Conservation (phyloP, 2,329 filamentous ascomycete species). For the Alternaria longipes region DNA sequence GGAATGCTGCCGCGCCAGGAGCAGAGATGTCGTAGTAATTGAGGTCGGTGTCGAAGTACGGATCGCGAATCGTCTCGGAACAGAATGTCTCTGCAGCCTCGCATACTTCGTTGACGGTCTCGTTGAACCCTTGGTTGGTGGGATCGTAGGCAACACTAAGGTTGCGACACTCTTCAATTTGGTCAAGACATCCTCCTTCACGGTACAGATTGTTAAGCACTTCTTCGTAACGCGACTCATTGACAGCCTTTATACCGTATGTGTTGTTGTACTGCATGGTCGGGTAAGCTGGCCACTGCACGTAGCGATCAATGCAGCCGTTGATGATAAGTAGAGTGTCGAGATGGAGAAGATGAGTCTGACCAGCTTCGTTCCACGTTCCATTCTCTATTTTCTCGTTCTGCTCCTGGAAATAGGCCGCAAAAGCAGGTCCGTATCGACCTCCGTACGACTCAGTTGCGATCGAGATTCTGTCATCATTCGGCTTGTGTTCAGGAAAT, state of each 20-base stretch:
- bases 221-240: constrained; percentile 58
- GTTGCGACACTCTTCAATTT: constrained; percentile 61
- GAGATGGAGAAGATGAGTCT: constrained; percentile 52
- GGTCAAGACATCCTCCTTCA: constrained; percentile 63
- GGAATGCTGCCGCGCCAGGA: constrained; percentile 54
- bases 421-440: constrained; percentile 66
- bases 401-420: constrained; percentile 65
- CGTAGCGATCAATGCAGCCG: constrained; percentile 62
- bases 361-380: constrained; percentile 45
- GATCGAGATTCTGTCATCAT: constrained; percentile 65
- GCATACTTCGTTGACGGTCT: constrained; percentile 54
- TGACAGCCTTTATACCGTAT: constrained; percentile 64
- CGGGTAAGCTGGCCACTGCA: constrained; percentile 60
- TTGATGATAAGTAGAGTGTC: constrained; percentile 67
- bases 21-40: constrained; percentile 69
- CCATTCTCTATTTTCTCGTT: constrained; percentile 62
- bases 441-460: constrained; percentile 64
- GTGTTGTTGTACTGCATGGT: constrained; percentile 66
- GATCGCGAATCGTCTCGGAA: constrained; percentile 54
- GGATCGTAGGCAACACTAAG: constrained; percentile 61
- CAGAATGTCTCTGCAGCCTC: constrained; percentile 58
- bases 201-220: constrained; percentile 57
- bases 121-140: constrained; percentile 53
- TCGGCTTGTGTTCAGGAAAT: constrained; percentile 69
- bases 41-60: constrained; percentile 56